Evolutionary conservation across 2,329 filamentous ascomycete genomes (phyloP), one percentile per base, ranked within the genome.

Genomic region (Podosphaera leucotricha): DNA sequence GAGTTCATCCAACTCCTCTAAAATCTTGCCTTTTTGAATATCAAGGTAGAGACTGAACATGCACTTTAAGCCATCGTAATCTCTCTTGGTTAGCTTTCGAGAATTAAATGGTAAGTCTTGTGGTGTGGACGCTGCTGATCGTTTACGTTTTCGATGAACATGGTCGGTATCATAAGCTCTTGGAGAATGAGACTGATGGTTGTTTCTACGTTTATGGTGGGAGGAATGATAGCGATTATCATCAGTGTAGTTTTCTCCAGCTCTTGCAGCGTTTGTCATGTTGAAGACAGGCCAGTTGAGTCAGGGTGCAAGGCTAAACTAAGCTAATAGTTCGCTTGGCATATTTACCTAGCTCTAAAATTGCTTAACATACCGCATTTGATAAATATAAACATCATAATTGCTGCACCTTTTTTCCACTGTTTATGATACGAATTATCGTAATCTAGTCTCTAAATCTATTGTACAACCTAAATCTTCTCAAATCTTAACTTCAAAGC

Each of bases 11-110:
- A 95, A 65, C 8, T 72, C 68, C 16, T 75, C 67, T 1, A 92
- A 63, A 44, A 77, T 63, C 36, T 80, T 68, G 35, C 75, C 68
- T 62, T 94, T 94, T 60, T 95, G 87, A 28, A 93, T 71, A 53
- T 86, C 80, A 21, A 95, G 68, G 54, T 94, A 95, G 41, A 81
- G 72, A 15, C 77, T 81, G 49, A 94, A 82, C 47, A 94, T 65
- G 0, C 79, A 71, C 48, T 70, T 68, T 55, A 83, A 85, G 0
- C 62, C 53, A 1, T 63, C 60, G n/a, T 79, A 65, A 50, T 92
- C 81, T 44, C 69, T 66, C 55, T 80, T 86, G 6, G 69, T 71
- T 3, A 94, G 66, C 38, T 66, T 64, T 11, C 70, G 68, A 2
- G 81, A 75, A 43, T 68, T 65, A 53, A 74, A 77, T 0, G 85